A percentile compares a stretch with the other conserved stretches of the same genome.
phyloP scores from a whole-genome alignment of 2,329 filamentous ascomycete genomes.

The Apiospora arundinis region DNA sequence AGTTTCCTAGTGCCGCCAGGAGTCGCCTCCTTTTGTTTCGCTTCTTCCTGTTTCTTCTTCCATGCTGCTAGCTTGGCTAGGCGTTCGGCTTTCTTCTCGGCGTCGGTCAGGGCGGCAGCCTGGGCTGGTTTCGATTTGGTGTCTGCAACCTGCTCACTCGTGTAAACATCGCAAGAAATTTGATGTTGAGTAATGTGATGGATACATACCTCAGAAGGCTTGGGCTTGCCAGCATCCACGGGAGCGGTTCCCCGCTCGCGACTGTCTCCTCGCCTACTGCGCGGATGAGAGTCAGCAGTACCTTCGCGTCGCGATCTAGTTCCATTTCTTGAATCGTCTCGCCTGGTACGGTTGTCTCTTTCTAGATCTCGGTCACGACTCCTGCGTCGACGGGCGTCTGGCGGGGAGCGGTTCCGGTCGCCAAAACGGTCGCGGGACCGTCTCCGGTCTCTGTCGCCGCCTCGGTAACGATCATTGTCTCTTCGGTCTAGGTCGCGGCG shows the following conservation, averaged over 20 bases:
- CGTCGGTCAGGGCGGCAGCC: constrained; percentile 64
- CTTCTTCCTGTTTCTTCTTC: constrained; percentile 88
- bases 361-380: constrained; percentile 65
- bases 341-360: constrained; percentile 69
- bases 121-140: constrained; percentile 58
- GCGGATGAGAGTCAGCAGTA: constrained; percentile 73
- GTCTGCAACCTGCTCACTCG: constrained; percentile 49
- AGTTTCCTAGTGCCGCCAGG: constrained; percentile 70
- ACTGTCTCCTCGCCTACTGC: constrained; percentile 70
- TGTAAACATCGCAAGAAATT: constrained; percentile 32
- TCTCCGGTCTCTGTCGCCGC: constrained; percentile 66
- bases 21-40: constrained; percentile 73
- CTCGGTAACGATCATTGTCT: constrained; percentile 64
- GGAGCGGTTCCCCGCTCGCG: constrained; percentile 58
- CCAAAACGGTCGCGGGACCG: constrained; percentile 67
- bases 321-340: constrained; percentile 76
- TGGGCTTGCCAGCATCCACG: constrained; percentile 54
- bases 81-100: constrained; percentile 80
- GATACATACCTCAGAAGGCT: constrained; percentile 62
- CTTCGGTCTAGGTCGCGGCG: constrained; percentile 72
- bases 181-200: background rate
- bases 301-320: constrained; percentile 68
- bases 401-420: constrained; percentile 49
- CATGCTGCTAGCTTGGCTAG: constrained; percentile 85
- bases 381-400: constrained; percentile 62